Base-by-base conservation (phyloP, 1,284 basidiomycete species). In the Fomitiporia mediterranea region DNA sequence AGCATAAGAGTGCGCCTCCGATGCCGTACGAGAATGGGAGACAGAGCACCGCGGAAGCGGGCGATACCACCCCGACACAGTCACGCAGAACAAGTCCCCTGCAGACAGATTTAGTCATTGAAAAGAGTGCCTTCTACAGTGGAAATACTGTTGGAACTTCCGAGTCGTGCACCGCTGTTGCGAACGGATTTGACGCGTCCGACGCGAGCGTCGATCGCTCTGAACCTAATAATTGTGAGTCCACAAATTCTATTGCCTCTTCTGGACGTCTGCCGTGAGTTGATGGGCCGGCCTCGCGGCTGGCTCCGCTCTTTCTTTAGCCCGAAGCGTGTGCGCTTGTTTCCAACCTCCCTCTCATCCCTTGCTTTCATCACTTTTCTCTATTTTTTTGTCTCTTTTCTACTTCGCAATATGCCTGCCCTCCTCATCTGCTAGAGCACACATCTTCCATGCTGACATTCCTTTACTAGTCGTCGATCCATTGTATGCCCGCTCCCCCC, bases 21-120 rank as follows among this genome's bases (percentile, higher is more conserved):
- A 5, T 13, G 11, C 21, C 13, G 25, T 15, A 28, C 25, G 44
- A 46, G 25, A 25, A 30, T 4, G 28, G 21, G 11, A 51, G 8
- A 28, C 25, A 42, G 47, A 56, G 30, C 11, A 17, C 44, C 37
- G n/a, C 28, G 15, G 27, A 17, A 19, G 43, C 37, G 35, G 56
- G 25, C 27, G 56, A 54, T 23, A 21, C 51, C 35, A 58, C 56
- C 17, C 56, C 52, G 19, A 58, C 56, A 25, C 56, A 27, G 30
- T 58, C 56, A 17, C 51, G 56, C 5, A 25, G 52, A n/a, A 50
- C 46, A 17, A 58, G 46, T 21, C 56, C 56, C n/a, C 13, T 7
- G 1, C 34, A 17, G 25, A 49, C 13, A 7, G n/a, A n/a, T n/a
- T n/a, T n/a, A n/a, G n/a, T n/a, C n/a, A n/a, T n/a, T n/a, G n/a